phyloP scores from a whole-genome alignment of 257 asterid genomes.

The Solanum megistacrolobum region DNA sequence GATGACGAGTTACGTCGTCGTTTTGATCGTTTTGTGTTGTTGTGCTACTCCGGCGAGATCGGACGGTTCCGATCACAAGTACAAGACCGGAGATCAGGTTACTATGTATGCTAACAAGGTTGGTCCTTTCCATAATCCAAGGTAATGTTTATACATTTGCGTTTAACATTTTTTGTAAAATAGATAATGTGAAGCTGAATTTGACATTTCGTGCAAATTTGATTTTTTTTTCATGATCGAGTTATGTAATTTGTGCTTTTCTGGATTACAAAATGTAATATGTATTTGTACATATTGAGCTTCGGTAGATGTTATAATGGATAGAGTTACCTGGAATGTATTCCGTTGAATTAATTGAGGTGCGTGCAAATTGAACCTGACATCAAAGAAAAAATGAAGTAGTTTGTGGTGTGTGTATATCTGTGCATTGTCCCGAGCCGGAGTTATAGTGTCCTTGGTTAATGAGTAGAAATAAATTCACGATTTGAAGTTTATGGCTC shows the following conservation, averaged over 20 bases:
- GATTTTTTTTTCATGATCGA: neutral
- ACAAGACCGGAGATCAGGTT: slow-evolving; percentile 58
- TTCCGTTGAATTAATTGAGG: neutral
- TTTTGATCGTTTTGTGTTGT: slow-evolving; percentile 9
- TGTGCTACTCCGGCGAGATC: slow-evolving; percentile 28
- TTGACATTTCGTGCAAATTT: neutral
- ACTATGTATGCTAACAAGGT: slow-evolving; percentile 85
- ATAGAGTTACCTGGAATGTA: neutral
- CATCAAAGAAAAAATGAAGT: neutral
- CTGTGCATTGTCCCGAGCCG: neutral
- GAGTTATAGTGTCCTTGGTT: neutral
- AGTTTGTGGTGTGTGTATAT: neutral
- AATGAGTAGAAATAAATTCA: neutral
- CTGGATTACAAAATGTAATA: neutral
- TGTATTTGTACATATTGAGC: neutral
- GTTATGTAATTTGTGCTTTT: neutral
- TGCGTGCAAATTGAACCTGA: neutral
- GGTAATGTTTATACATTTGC: slow-evolving; percentile 16
- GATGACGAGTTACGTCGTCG: slow-evolving; percentile 12
- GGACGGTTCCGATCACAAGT: slow-evolving; percentile 73
- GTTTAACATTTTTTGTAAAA: neutral
- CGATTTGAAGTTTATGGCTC: neutral
- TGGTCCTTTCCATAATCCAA: slow-evolving; percentile 88
- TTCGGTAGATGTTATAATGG: neutral
- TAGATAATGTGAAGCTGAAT: neutral